These are phyloP conservation scores for Aspergillus funiculosus DNA, from an alignment of 495 filamentous ascomycete species.

Conservation along the genomic window DNA sequence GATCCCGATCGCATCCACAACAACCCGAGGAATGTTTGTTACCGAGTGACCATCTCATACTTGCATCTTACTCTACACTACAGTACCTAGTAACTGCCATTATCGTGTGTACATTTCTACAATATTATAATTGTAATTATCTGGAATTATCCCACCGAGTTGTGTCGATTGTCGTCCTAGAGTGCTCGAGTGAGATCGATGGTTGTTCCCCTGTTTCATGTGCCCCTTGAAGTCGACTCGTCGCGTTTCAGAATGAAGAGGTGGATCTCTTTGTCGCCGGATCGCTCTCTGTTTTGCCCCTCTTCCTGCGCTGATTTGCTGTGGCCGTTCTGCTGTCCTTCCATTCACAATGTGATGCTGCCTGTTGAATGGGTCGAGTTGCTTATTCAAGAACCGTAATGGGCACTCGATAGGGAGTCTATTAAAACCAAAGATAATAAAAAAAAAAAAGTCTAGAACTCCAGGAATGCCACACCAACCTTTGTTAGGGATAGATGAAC, in stretches of 20 bases:
- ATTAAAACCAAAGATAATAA: too few relatives aligned
- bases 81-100: too few relatives aligned
- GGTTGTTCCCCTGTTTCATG: conserved; percentile 18
- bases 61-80: too few relatives aligned
- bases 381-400: too few relatives aligned
- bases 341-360: conserved; percentile 3
- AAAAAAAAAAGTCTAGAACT: too few relatives aligned
- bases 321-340: background rate
- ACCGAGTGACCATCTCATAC: background rate
- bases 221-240: conserved; percentile 7
- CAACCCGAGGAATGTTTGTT: conserved; percentile 12
- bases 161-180: too few relatives aligned
- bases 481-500: too few relatives aligned
- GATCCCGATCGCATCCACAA: conserved; percentile 5
- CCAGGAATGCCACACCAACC: too few relatives aligned
- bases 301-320: conserved; percentile 5
- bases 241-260: conserved; percentile 15
- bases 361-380: conserved; percentile 2
- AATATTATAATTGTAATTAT: too few relatives aligned
- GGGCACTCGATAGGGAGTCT: too few relatives aligned
- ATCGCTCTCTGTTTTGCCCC: conserved; percentile 1
- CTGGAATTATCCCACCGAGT: too few relatives aligned
- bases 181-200: background rate
- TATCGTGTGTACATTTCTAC: too few relatives aligned
- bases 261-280: conserved; percentile 12